A percentile compares a stretch with the other conserved stretches of the same genome.
phyloP scores from a whole-genome alignment of 192 early-diverging fungal genomes.

The Gryganskiella cystojenkinii region DNA sequence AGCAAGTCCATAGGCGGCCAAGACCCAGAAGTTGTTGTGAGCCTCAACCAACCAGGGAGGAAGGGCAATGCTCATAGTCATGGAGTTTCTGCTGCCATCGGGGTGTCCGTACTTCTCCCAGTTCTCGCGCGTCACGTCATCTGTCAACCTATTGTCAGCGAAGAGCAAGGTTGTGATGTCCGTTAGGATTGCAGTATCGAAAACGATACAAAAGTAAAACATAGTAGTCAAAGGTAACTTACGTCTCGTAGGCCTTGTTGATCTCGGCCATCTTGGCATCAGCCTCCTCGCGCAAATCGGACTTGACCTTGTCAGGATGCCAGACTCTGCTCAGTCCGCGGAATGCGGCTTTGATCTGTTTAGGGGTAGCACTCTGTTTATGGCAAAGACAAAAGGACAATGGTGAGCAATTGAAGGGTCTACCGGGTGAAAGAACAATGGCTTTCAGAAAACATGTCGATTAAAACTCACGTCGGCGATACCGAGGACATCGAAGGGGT shows the following conservation, averaged over 20 bases:
- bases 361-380: constrained; percentile 41
- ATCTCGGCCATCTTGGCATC: constrained; percentile 86
- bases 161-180: background rate
- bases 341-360: constrained; percentile 62
- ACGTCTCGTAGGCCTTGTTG: constrained; percentile 94
- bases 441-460: background rate
- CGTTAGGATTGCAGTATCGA: background rate
- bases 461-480: constrained; percentile 66
- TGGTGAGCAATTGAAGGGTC: background rate
- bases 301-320: constrained; percentile 83
- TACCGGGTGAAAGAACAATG: background rate
- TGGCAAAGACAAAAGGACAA: background rate
- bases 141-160: constrained; percentile 88
- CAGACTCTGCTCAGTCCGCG: constrained; percentile 61
- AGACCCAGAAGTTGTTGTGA: constrained; percentile 83
- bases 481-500: constrained; percentile 95
- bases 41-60: constrained; percentile 91
- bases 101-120: constrained; percentile 98
- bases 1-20: constrained; percentile 84
- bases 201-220: background rate
- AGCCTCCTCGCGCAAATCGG: constrained; percentile 75
- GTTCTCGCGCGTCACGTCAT: constrained; percentile 88
- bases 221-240: constrained; percentile 20
- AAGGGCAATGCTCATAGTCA: constrained; percentile 92
- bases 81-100: constrained; percentile 76